Base-by-base conservation (phyloP, 495 filamentous ascomycete species). In the Gamarada debralockiae region DNA sequence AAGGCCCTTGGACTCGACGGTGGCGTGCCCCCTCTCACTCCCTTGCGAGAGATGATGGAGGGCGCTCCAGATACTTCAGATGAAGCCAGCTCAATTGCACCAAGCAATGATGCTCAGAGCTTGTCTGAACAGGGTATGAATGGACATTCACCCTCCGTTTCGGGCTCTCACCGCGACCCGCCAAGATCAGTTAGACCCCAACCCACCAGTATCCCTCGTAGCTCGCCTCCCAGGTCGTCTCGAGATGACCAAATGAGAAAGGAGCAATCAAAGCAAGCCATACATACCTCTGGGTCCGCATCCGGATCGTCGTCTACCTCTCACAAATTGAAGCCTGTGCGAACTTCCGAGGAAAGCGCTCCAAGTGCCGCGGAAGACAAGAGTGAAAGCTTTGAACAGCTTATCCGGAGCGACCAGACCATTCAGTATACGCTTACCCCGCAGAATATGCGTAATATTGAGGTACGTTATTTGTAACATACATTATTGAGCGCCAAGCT, bases 361-460 rank as follows among this genome's bases (percentile, higher is more conserved):
- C 18, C 66, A 37, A 57, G 37, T 49, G 68, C 68, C 14, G 66
- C 62, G 6, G 71, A 73, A 59, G 61, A 72, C 62, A 71, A 73
- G 50, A 65, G 57, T 8, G 50, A 58, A 50, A 66, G 65, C 65
- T 91, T 98, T 67, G 93, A 98, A 60, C 80, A 92, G 57, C 75
- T 97, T 31, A 93, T 98, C 52, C 84, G 87, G 33, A 91, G 90
- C 67, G 83, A 90, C 50, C 85, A 95, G 64, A 97, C 93, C 2
- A 85, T 98, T 40, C 91, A 92, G 66, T 97, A 86, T 65, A 97
- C 93, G 2, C 76, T 97, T 25, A 98, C 93, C 1, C 92, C 93
- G 1, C 84, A 88, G 62, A 89, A 76, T 53, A 87, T 97, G 77
- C 84, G 92, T 45, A 85, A 92, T 54, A 87, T 92, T 57, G 86